Evolutionary conservation across 2,329 filamentous ascomycete species (phyloP), one percentile per base, ranked within the genome.

Genomic region (Alternaria conjuncta): DNA sequence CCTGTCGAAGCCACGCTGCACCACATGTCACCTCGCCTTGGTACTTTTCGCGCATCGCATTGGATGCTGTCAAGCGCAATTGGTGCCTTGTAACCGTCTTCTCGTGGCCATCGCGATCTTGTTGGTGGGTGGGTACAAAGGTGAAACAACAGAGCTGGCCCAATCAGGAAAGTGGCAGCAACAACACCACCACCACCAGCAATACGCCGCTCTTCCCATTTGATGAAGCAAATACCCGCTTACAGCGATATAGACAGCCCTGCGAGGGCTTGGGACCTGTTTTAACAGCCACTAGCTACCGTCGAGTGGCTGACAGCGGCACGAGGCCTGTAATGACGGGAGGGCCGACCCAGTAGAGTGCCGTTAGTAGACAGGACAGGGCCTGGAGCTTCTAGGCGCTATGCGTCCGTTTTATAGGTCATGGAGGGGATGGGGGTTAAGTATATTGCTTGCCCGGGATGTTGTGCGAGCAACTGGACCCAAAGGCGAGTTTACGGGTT

Each of bases 101-200:
- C 45, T 13, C 13, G 43, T 54, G 21, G 32, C 26, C 30, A 25
- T 64, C 11, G 43, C 50, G 18, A 12, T 23, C 25, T 21, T 61
- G 66, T 59, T 65, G 66, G 61, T 25, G 55, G 28, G 36, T 53
- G 56, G 57, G 12, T 59, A 49, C 50, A 12, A 26, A 49, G 26
- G 32, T 59, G 58, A 62, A 66, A 61, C 57, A 51, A 49, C 55
- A 18, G 32, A 44, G 20, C 28, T 51, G 28, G 44, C 55, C 66
- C 60, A 62, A 67, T 65, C 44, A 66, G 57, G 64, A 62, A 69
- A 63, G 60, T 61, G 46, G 28, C 55, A 61, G 55, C 62, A 54
- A 56, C 20, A 54, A 49, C 49, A 55, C 58, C 26, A 54, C 54
- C 20, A 54, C 45, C 49, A 55, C 58, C 26, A 49, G 30, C 57